Conservation (phyloP, 306 rosid genomes). For the Cotoneaster glaucophyllus region DNA sequence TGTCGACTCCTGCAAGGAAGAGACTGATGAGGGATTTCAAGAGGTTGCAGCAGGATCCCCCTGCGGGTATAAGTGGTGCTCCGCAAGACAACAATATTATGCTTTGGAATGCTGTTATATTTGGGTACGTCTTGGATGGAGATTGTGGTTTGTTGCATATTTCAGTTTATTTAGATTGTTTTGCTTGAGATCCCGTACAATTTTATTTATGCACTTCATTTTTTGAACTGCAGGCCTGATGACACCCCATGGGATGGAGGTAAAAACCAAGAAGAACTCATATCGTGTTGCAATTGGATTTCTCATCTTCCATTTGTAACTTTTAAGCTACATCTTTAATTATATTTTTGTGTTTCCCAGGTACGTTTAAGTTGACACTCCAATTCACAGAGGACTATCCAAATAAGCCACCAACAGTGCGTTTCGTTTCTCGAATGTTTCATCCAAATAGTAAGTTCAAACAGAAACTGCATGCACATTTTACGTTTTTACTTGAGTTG, state of each 20-base stretch:
- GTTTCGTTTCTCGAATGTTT: conserved; percentile 96
- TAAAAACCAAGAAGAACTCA: conserved; percentile 14
- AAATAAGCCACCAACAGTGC: conserved; percentile 90
- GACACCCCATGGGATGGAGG: conserved; percentile 99
- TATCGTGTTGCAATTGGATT: conserved; percentile 1
- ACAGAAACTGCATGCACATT: neutral
- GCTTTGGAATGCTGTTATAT: conserved; percentile 98
- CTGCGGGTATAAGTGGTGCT: conserved; percentile 95
- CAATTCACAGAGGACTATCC: conserved; percentile 95
- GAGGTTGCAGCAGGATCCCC: conserved; percentile 92
- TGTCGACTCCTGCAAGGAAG: conserved; percentile 92
- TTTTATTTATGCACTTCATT: conserved; percentile 17
- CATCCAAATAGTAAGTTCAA: conserved; percentile 88
- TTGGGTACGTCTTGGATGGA: conserved; percentile 56
- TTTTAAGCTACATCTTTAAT: neutral
- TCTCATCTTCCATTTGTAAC: neutral
- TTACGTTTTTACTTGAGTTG: neutral
- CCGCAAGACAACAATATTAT: conserved; percentile 90
- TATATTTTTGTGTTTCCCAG: conserved; percentile 35
- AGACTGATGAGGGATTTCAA: conserved; percentile 93
- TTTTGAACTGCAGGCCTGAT: conserved; percentile 67
- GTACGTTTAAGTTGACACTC: conserved; percentile 92
- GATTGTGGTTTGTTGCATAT: neutral
- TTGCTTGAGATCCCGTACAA: conserved; percentile 4
- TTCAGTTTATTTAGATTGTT: neutral